A percentile compares a stretch with the other conserved stretches of the same genome.
These are phyloP conservation scores for Chaetomium cochliodes DNA, from an alignment of 495 filamentous ascomycete species.

Conservation along the genomic window DNA sequence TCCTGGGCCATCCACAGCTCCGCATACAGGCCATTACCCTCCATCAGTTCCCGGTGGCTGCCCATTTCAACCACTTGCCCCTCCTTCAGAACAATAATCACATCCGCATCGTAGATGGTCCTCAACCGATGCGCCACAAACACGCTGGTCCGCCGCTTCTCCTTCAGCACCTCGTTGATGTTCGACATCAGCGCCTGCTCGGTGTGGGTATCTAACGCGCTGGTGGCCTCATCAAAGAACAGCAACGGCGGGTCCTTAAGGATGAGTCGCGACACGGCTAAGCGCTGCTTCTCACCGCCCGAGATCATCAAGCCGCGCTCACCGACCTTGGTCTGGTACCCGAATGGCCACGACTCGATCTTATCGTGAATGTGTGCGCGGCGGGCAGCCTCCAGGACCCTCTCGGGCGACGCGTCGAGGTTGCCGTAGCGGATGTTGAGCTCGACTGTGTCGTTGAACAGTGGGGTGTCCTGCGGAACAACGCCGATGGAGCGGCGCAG, in stretches of 20 bases:
- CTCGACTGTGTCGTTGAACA: constrained; percentile 93
- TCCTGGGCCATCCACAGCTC: constrained; percentile 70
- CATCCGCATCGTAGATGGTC: constrained; percentile 91
- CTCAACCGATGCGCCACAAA: constrained; percentile 91
- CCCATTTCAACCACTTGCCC: constrained; percentile 83
- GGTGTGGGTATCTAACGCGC: constrained; percentile 91
- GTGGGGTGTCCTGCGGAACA: constrained; percentile 92
- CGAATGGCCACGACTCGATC: constrained; percentile 72
- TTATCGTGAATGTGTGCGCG: constrained; percentile 83
- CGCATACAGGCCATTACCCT: constrained; percentile 76
- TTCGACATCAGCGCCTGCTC: constrained; percentile 89
- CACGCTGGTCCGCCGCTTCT: constrained; percentile 85
- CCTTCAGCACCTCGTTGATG: constrained; percentile 88
- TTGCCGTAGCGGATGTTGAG: constrained; percentile 97
- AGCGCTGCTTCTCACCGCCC: constrained; percentile 91
- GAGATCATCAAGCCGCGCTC: constrained; percentile 98
- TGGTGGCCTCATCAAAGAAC: constrained; percentile 98
- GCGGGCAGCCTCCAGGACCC: constrained; percentile 72
- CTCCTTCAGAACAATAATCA: constrained; percentile 86
- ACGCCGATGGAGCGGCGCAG: constrained; percentile 86
- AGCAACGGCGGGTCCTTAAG: constrained; percentile 89
- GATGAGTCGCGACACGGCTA: constrained; percentile 82
- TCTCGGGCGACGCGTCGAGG: constrained; percentile 69
- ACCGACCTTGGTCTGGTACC: constrained; percentile 89
- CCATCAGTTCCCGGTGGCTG: constrained; percentile 80